These are phyloP conservation scores for Physcomitrellopsis africana DNA, from an alignment of 225 moss, liverwort and hornwort species.

Conservation along the genomic window DNA sequence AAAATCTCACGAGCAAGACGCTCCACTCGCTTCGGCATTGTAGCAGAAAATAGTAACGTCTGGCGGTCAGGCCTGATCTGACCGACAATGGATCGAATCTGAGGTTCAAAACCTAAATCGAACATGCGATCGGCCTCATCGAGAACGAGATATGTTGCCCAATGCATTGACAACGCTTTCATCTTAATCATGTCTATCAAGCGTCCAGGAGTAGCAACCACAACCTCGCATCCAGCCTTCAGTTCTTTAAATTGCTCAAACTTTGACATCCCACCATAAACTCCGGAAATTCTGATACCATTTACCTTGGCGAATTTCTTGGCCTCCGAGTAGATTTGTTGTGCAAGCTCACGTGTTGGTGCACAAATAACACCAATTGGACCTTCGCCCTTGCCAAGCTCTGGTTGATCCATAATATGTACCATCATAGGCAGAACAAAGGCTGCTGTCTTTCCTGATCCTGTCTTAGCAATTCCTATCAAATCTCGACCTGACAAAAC, in stretches of 20 bases:
- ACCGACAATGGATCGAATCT: constrained; percentile 55
- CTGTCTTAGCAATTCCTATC: constrained; percentile 98
- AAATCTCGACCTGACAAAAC: constrained; percentile 88
- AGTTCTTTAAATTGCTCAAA: constrained; percentile 98
- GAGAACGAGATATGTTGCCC: constrained; percentile 49
- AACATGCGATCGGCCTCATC: constrained; percentile 60
- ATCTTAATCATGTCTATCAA: constrained; percentile 62
- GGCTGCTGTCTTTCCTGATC: constrained; percentile 96
- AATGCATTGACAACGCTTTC: constrained; percentile 57
- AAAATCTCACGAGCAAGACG: constrained; percentile 56
- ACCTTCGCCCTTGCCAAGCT: constrained; percentile 90
- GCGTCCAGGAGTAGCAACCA: constrained; percentile 62
- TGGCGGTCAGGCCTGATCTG: constrained; percentile 57
- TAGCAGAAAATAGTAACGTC: constrained; percentile 56
- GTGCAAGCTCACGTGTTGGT: constrained; percentile 95
- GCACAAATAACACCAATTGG: constrained; percentile 96
- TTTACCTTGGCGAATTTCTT: constrained; percentile 89
- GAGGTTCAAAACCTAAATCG: constrained; percentile 62
- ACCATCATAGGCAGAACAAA: constrained; percentile 95
- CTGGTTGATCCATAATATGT: constrained; percentile 94
- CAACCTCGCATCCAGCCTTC: constrained; percentile 92
- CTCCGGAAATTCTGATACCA: constrained; percentile 91
- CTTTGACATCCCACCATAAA: constrained; percentile 96
- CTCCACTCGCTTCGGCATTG: constrained; percentile 62
- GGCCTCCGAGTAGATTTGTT: constrained; percentile 86